Conservation (phyloP, 768 basidiomycete species). For the Sistotremastrum suecicum region DNA sequence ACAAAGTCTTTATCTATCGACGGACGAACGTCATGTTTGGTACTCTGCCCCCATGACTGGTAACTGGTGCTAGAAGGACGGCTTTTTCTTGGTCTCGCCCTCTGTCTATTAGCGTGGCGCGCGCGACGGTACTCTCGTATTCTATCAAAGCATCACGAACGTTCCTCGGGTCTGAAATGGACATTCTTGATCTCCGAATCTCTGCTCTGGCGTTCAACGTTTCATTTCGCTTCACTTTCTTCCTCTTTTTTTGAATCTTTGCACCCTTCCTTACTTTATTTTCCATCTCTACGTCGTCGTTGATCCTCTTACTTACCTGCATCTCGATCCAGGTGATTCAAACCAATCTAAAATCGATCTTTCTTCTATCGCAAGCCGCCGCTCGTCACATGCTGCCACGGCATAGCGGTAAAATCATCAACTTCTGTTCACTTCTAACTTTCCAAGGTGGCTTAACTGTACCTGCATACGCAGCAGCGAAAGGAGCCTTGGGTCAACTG, state of each 20-base stretch:
- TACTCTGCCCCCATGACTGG: no score
- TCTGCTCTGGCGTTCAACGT: neutral
- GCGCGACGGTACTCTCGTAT: no score
- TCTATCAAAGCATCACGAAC: no score
- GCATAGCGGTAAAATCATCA: constrained; percentile 58
- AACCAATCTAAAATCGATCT: constrained; percentile 80
- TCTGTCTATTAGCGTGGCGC: no score
- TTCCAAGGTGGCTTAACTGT: constrained; percentile 56
- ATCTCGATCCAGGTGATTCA: constrained; percentile 47
- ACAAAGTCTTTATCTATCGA: no score
- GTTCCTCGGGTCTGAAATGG: no score
- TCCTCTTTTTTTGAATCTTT: neutral
- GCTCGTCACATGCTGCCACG: constrained; percentile 78
- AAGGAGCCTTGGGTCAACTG: constrained; percentile 73
- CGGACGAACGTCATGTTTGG: no score
- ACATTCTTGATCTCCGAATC: no score
- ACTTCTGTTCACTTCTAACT: constrained; percentile 47
- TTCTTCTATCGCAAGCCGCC: constrained; percentile 75
- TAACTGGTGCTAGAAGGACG: no score
- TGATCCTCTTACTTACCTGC: neutral
- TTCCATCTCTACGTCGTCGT: no score
- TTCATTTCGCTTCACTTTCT: neutral
- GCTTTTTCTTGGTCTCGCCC: no score
- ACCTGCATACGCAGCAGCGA: constrained; percentile 86
- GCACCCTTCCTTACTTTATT: no score